phyloP scores from a whole-genome alignment of 495 filamentous ascomycete species.

The Penicillium flavigenum region DNA sequence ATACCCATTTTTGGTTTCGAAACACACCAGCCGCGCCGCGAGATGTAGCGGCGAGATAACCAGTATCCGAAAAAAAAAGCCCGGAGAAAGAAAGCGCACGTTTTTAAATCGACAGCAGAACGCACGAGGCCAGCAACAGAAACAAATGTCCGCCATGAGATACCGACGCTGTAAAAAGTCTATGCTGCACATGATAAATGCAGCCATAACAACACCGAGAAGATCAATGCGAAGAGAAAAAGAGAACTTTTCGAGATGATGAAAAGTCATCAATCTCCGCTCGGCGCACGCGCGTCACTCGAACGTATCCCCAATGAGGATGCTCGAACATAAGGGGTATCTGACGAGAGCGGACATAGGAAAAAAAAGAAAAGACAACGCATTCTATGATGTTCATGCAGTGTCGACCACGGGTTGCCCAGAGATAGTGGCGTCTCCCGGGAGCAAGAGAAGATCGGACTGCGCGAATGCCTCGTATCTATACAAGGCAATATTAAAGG shows the following conservation, averaged over 20 bases:
- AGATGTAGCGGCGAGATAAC: background rate
- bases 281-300: slow-evolving; percentile 44
- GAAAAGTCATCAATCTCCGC: slow-evolving; percentile 41
- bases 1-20: slow-evolving; percentile 32
- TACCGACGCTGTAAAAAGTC: slow-evolving; percentile 53
- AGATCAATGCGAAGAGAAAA: slow-evolving; percentile 44
- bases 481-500: slow-evolving; percentile 40
- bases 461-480: slow-evolving; percentile 48
- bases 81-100: slow-evolving; percentile 38
- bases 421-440: slow-evolving; percentile 32
- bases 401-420: slow-evolving; percentile 50
- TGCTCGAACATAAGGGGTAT: slow-evolving; percentile 58
- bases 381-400: slow-evolving; percentile 77
- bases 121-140: slow-evolving; percentile 34
- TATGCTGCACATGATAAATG: slow-evolving; percentile 48
- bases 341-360: slow-evolving; percentile 52
- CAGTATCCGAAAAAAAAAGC: slow-evolving; percentile 13
- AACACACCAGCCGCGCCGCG: slow-evolving; percentile 15
- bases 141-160: slow-evolving; percentile 49
- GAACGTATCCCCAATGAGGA: slow-evolving; percentile 41
- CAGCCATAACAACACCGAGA: slow-evolving; percentile 45
- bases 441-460: slow-evolving; percentile 42
- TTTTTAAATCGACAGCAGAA: slow-evolving; percentile 24
- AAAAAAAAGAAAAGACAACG: slow-evolving; percentile 54
- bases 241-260: slow-evolving; percentile 45